Evolutionary conservation across 306 rosid species (phyloP), one percentile per base, ranked within the genome.

Genomic region (Hylodesmum podocarpum): DNA sequence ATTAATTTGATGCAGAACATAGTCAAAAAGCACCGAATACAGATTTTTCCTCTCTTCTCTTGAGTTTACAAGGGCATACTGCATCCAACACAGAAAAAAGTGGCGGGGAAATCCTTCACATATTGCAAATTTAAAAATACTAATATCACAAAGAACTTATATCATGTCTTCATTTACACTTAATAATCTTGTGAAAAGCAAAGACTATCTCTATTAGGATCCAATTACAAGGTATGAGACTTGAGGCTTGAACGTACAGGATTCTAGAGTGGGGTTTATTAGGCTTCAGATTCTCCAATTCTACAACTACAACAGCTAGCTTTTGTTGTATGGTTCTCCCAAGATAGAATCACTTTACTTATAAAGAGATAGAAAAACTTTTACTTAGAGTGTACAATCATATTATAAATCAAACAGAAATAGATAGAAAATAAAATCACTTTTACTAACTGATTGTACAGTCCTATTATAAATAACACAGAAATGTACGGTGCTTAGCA

Each of bases 1-100:
- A 84, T 93, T 93, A 88, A 89, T 83, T 84, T 91, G 91, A 83
- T 91, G 87, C 75, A 93, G 64, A 82, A 88, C 89, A 83, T 88
- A 84, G 91, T 93, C 98, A 87, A 93, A 91, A 70, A 93, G 93
- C 77, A 93, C 90, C 62, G 84, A 78, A 86, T 89, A 93, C 72
- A 91, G 91, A 84, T 90, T 89, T 81, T 88, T 81, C 78, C 95
- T 88, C 78, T 91, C 97, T 54, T 93, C 98, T 84, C 90, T 85
- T 36, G 96, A 88, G 72, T 81, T 93, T 50, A 94, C 89, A 40
- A 86, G 87, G 49, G 98, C 83, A 88, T 91, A 93, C 98, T 93
- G 97, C 87, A 82, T 55, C 49, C 22, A 58, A 36, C 72, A 78
- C 21, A 13, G 59, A 66, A 50, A 67, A 53, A 59, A 25, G 19